Evolutionary conservation across 495 filamentous ascomycete species (phyloP).

Genomic region (Terfezia claveryi): DNA sequence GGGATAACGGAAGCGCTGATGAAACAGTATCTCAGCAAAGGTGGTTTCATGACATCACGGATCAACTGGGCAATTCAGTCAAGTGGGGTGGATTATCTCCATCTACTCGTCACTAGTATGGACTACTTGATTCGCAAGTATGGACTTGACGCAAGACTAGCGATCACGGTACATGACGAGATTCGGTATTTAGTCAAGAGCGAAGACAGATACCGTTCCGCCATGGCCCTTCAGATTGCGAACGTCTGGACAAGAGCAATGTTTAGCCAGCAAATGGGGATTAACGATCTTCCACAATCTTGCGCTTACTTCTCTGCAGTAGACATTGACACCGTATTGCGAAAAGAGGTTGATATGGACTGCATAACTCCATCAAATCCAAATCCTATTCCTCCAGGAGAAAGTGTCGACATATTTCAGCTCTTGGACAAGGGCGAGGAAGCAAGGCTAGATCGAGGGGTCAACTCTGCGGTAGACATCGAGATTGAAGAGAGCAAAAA

Average conservation of each 20-base stretch:
- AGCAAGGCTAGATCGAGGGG: slow-evolving; percentile 41
- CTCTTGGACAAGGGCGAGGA: slow-evolving; percentile 45
- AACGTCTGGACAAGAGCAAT: slow-evolving; percentile 95
- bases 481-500: slow-evolving; percentile 23
- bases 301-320: slow-evolving; percentile 92
- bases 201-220: slow-evolving; percentile 65
- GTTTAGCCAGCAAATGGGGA: slow-evolving; percentile 92
- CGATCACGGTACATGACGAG: slow-evolving; percentile 94
- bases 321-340: slow-evolving; percentile 78
- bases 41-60: slow-evolving; percentile 80
- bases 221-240: slow-evolving; percentile 78
- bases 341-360: slow-evolving; percentile 96
- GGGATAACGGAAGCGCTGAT: slow-evolving; percentile 92
- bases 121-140: slow-evolving; percentile 78
- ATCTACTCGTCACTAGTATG: slow-evolving; percentile 84
- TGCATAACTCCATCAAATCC: slow-evolving; percentile 80
- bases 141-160: slow-evolving; percentile 59
- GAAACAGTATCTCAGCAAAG: slow-evolving; percentile 65
- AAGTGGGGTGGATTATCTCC: slow-evolving; percentile 90
- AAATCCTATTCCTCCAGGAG: slow-evolving; percentile 56
- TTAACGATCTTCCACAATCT: slow-evolving; percentile 77
- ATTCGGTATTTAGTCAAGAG: slow-evolving; percentile 81
- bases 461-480: slow-evolving; percentile 24
- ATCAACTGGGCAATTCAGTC: slow-evolving; percentile 99
- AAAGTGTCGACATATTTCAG: slow-evolving; percentile 55